Percentiles rank a stretch among this genome's conserved stretches.
phyloP scores from a whole-genome alignment of 441 rosid genomes.

The Pelargonium citronellum region DNA sequence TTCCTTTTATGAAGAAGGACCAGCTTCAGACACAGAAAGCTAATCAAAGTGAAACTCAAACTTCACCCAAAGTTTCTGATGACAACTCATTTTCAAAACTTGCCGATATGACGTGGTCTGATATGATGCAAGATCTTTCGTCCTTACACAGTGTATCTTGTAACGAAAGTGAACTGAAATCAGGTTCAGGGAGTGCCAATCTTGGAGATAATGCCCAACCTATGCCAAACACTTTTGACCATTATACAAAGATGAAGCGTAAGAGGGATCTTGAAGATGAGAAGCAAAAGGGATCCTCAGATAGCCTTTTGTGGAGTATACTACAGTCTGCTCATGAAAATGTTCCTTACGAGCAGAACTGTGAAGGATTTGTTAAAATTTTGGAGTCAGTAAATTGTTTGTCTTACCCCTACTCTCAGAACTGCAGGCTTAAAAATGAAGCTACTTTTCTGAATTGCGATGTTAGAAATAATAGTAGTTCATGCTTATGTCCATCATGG shows the following conservation, averaged over 20 bases:
- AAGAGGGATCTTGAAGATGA: conserved; percentile 21
- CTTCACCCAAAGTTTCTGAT: conserved; percentile 13
- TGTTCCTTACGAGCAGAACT: conserved; percentile 44
- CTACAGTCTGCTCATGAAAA: conserved; percentile 39
- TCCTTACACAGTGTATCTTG: conserved; percentile 27
- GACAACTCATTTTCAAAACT: conserved; percentile 31
- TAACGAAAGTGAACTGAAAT: conserved; percentile 4
- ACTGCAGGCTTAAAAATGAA: conserved; percentile 43
- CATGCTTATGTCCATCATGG: conserved; percentile 75
- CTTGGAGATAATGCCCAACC: conserved; percentile 26
- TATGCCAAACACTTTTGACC: conserved; percentile 4
- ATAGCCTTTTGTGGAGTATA: conserved; percentile 42
- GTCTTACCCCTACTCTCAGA: conserved; percentile 42
- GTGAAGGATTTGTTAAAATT: conserved; percentile 54
- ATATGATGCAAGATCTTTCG: conserved; percentile 49
- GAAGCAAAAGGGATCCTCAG: conserved; percentile 30
- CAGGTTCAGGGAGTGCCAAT: background rate
- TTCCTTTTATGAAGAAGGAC: conserved; percentile 66
- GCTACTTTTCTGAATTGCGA: conserved; percentile 14
- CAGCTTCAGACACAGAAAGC: conserved; percentile 29
- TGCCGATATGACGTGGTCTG: conserved; percentile 55
- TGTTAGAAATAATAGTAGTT: conserved; percentile 9
- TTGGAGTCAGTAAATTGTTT: conserved; percentile 57
- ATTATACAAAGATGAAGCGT: conserved; percentile 30
- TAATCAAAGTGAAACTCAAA: conserved; percentile 32